Percentiles rank a stretch among this genome's conserved stretches.
Conservation (phyloP, 305 asterid genomes). For the Fraxinus latifolia region DNA sequence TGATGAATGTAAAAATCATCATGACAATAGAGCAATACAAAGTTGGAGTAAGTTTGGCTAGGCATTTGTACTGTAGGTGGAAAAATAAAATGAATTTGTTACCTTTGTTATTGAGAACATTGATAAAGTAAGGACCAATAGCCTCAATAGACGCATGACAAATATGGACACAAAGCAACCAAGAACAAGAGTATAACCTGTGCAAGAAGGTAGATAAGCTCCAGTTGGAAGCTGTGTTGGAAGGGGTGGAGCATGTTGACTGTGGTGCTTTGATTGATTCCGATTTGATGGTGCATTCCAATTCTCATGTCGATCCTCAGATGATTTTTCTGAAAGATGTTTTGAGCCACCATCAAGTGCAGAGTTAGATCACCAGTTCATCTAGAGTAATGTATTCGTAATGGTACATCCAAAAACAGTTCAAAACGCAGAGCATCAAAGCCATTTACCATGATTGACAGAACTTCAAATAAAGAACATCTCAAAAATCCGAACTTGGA, state of each 20-base stretch:
- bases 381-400: slow-evolving; percentile 10
- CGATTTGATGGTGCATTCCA: slow-evolving; percentile 49
- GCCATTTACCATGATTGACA: slow-evolving; percentile 15
- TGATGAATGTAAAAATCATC: slow-evolving; percentile 15
- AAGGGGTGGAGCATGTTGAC: slow-evolving; percentile 57
- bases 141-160: background rate
- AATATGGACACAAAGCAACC: background rate
- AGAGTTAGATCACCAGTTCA: slow-evolving; percentile 19
- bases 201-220: slow-evolving; percentile 88
- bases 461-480: slow-evolving; percentile 12
- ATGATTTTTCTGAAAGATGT: slow-evolving; percentile 45
- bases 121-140: background rate
- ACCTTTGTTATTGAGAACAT: background rate
- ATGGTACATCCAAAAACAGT: background rate
- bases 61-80: background rate
- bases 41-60: background rate
- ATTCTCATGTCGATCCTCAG: slow-evolving; percentile 28
- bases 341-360: slow-evolving; percentile 20
- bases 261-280: slow-evolving; percentile 55
- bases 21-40: background rate
- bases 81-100: background rate
- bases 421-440: slow-evolving; percentile 5
- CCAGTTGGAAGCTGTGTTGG: slow-evolving; percentile 89
- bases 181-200: slow-evolving; percentile 49
- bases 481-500: background rate